Base-by-base conservation (phyloP, 2,329 filamentous ascomycete genomes). In the Fusarium gaditjirri region DNA sequence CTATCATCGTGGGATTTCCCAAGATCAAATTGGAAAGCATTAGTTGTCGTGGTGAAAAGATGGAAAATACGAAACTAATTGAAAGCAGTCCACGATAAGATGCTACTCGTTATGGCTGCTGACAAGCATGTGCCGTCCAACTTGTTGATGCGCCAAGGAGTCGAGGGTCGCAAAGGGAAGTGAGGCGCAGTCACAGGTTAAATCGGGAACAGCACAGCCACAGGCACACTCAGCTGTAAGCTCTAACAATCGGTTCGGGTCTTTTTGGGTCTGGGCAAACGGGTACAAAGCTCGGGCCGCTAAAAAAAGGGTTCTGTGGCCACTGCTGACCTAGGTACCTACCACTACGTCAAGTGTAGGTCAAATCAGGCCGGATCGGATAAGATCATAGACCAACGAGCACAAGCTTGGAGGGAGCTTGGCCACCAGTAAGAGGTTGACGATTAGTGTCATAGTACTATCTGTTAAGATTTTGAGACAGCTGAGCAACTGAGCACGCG, bases 181-280 rank as follows among this genome's bases (percentile, higher is more conserved):
- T 59, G 67, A 46, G 75, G 75, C 75, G 75, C 75, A 77, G 75
- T 62, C 25, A 42, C 12, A 38, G 5, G 13, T 52, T 25, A 29
- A 63, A 55, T 60, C 41, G 14, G 50, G 50, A 47, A 13, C 14
- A 44, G 61, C 73, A 77, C 76, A 68, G 76, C 76, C 76, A 77
- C 76, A 75, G 43, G 17, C 31, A 44, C 33, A n/a, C 13, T 19
- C 27, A 55, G 59, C 44, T 60, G 19, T 35, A 50, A 55, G 59
- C 38, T 60, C 23, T 35, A 50, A 50, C 47, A 56, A 17, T 36
- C 29, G 50, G 42, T 11, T 39, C 50, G 39, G 43, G 46, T 61
- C 50, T 67, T 61, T 70, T 54, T 52, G 21, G 47, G 58, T 50
- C 63, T 49, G 36, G 58, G 43, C 60, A 43, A 56, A 63, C 47